These are phyloP conservation scores for Hymenoscyphus occultus DNA, from an alignment of 2,329 filamentous ascomycete species.

Conservation along the genomic window DNA sequence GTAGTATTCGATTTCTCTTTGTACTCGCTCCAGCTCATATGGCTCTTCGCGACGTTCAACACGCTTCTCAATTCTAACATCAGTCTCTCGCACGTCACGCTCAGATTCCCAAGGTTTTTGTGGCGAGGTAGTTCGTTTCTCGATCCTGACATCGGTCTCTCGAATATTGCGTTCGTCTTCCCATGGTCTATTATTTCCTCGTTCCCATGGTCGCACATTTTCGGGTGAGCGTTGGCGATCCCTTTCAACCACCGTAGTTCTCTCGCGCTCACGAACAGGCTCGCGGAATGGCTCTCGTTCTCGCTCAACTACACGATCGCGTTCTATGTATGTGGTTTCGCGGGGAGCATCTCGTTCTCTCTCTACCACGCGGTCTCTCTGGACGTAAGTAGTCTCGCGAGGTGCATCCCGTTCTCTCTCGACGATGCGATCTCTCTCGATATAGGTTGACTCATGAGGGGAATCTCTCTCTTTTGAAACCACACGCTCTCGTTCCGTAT, in stretches of 20 bases:
- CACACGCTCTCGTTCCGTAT: constrained; percentile 18
- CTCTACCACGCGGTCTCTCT: constrained; percentile 24
- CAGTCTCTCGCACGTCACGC: constrained; percentile 30
- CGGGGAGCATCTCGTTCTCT: constrained; percentile 29
- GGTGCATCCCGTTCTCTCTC: constrained; percentile 32
- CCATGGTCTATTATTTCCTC: constrained; percentile 28
- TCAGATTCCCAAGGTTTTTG: constrained; percentile 31
- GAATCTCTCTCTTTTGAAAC: constrained; percentile 1
- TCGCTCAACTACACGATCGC: constrained; percentile 38
- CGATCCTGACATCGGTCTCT: constrained; percentile 31
- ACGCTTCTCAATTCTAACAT: constrained; percentile 30
- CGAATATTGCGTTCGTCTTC: constrained; percentile 34
- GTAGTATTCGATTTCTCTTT: constrained; percentile 62
- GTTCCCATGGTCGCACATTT: constrained; percentile 26
- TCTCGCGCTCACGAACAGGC: constrained; percentile 27
- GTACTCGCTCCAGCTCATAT: constrained; percentile 55
- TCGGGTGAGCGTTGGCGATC: constrained; percentile 41
- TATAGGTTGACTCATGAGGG: constrained; percentile 16
- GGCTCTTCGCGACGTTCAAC: constrained; percentile 33
- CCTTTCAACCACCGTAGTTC: constrained; percentile 41
- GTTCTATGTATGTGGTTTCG: constrained; percentile 21
- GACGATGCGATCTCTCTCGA: constrained; percentile 23
- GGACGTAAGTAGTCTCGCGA: constrained; percentile 28
- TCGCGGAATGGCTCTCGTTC: constrained; percentile 37
- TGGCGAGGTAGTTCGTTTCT: constrained; percentile 22